A percentile compares a stretch with the other conserved stretches of the same genome.
These are phyloP conservation scores for Penicillium flavigenum DNA, from an alignment of 495 filamentous ascomycete species.

Conservation along the genomic window DNA sequence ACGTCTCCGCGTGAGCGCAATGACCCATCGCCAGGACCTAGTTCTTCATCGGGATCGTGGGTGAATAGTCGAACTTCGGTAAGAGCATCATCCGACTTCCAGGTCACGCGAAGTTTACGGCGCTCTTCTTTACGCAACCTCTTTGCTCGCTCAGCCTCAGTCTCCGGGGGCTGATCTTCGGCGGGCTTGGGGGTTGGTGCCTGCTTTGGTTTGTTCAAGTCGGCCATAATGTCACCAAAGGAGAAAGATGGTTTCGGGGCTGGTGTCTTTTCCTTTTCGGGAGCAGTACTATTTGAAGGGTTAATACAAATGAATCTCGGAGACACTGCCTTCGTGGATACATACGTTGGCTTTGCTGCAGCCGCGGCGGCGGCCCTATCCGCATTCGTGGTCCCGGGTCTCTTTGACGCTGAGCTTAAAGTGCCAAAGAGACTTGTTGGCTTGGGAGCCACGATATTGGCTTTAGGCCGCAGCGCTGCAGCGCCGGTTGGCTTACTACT, in stretches of 20 bases:
- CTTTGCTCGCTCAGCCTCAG: slow-evolving; percentile 68
- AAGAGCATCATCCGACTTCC: slow-evolving; percentile 70
- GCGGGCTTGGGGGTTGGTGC: slow-evolving; percentile 50
- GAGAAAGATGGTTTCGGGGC: slow-evolving; percentile 51
- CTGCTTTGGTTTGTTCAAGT: slow-evolving; percentile 64
- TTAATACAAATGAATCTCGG: slow-evolving; percentile 19
- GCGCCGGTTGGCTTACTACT: slow-evolving; percentile 35
- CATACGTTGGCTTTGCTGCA: slow-evolving; percentile 46
- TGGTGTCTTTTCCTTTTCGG: slow-evolving; percentile 45
- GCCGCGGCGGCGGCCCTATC: slow-evolving; percentile 51
- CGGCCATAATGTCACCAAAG: slow-evolving; percentile 60
- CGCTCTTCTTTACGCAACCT: slow-evolving; percentile 77
- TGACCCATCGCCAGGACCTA: slow-evolving; percentile 64
- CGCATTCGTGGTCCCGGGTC: slow-evolving; percentile 57
- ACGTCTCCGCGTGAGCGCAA: slow-evolving; percentile 68
- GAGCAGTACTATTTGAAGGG: slow-evolving; percentile 22
- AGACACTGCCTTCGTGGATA: neutral
- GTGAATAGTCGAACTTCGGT: slow-evolving; percentile 71
- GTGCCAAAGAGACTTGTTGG: slow-evolving; percentile 58
- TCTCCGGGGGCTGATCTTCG: slow-evolving; percentile 64
- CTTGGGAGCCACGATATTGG: slow-evolving; percentile 54
- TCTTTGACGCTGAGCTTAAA: slow-evolving; percentile 60
- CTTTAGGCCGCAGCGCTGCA: slow-evolving; percentile 43
- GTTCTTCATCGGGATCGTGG: slow-evolving; percentile 78
- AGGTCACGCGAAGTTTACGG: slow-evolving; percentile 67